Base-by-base conservation (phyloP, 352 stramenopile genomes). In the Pythium guiyangense region DNA sequence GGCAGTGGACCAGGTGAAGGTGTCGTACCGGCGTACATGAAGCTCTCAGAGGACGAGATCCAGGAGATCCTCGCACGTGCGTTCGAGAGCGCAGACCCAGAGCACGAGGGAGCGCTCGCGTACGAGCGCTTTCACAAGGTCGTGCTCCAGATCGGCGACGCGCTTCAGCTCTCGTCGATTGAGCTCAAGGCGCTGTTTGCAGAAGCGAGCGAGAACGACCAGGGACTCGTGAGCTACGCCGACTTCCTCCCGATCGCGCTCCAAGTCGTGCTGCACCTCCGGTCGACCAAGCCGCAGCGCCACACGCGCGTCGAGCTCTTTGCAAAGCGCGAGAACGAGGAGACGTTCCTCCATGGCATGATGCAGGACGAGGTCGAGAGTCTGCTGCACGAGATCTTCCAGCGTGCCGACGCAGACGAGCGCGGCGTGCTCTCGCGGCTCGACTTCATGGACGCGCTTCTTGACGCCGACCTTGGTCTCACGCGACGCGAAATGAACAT, bases 341-440 rank as follows among this genome's bases (percentile, higher is more conserved):
- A 86, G 39, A 62, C 73, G 34, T 75, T 93, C 42, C 52, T 90
- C n/a, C 83, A 93, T 57, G 80, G 83, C 34, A 82, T 91, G 69
- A 82, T 84, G 71, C 83, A 88, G 49, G 83, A 93, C 52, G 83
- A 93, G 50, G 75, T 89, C 52, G 83, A 93, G 50, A 89, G 77
- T 63, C 69, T 91, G 25, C 59, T 93, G 54, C 73, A 77, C 3
- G 83, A 93, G 54, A 88, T 84, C 61, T 85, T 93, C 53, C 79
- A 88, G 54, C 80, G 82, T 25, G 59, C 72, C 5, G 83, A 91
- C 49, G 57, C 73, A 0, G 73, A 87, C 47, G 77, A 89, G 34
- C 57, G 53, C 4, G 83, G 83, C 5, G 69, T 58, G 12, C 29
- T 91, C 9, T 56, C 43, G 11, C 71, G 79, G 12, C 17, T 77